phyloP scores from a whole-genome alignment of 148 eudicot genomes.

The Camellia sinensis region DNA sequence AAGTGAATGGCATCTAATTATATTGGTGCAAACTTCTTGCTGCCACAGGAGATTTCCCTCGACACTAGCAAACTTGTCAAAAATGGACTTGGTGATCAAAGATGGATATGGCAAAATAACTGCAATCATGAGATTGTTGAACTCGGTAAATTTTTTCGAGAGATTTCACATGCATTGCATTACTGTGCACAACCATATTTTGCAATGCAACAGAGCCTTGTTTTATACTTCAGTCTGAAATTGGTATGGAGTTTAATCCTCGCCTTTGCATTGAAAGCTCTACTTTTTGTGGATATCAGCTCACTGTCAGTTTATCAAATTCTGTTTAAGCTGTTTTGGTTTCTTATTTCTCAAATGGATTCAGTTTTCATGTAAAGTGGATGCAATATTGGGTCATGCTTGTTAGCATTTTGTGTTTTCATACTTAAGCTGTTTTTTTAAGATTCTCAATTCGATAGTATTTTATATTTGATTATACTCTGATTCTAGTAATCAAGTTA shows the following conservation, averaged over 20 bases:
- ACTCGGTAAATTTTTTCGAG: slow-evolving; percentile 52
- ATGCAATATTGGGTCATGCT: background rate
- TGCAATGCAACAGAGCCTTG: background rate
- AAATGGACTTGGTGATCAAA: slow-evolving; percentile 61
- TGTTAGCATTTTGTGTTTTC: background rate
- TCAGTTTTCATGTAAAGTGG: background rate
- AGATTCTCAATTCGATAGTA: background rate
- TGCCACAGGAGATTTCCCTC: slow-evolving; percentile 70
- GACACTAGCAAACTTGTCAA: slow-evolving; percentile 63
- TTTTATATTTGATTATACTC: background rate
- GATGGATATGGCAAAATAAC: slow-evolving; percentile 68
- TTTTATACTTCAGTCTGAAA: background rate
- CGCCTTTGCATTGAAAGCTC: background rate
- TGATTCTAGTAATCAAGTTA: background rate
- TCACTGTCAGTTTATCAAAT: background rate
- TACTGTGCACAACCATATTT: background rate
- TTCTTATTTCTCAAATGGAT: background rate
- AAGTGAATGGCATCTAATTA: slow-evolving; percentile 15
- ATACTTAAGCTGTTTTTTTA: background rate
- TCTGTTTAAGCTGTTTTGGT: background rate
- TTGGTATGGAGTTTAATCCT: background rate
- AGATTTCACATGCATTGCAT: background rate
- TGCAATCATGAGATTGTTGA: slow-evolving; percentile 55
- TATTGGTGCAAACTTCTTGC: slow-evolving; percentile 21
- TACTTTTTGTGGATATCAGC: background rate